These are phyloP conservation scores for Arthrobotrys sphaeroides DNA, from an alignment of 2,329 filamentous ascomycete genomes.

Conservation along the genomic window DNA sequence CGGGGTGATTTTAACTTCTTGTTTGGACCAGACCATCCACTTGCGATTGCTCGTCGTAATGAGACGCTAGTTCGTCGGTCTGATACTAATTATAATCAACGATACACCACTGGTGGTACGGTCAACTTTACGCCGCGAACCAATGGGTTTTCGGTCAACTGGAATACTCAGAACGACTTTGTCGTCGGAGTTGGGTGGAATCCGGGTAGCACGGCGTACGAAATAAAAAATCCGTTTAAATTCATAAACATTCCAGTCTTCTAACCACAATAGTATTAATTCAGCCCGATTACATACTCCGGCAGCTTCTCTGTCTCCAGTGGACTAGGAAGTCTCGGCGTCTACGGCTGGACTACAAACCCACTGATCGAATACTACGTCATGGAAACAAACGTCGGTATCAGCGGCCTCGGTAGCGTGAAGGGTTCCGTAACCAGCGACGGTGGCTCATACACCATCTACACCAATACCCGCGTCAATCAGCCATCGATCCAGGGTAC, in stretches of 20 bases:
- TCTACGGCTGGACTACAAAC: conserved; percentile 63
- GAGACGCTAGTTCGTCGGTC: conserved; percentile 57
- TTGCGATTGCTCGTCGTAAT: conserved; percentile 54
- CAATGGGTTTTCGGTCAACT: conserved; percentile 66
- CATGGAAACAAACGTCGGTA: conserved; percentile 62
- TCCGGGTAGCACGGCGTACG: conserved; percentile 60
- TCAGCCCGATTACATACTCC: conserved; percentile 59
- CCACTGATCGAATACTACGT: conserved; percentile 63
- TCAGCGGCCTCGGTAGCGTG: conserved; percentile 59
- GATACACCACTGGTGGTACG: conserved; percentile 68
- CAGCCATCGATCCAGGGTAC: conserved; percentile 65
- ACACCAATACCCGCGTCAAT: conserved; percentile 62
- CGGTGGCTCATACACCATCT: conserved; percentile 62
- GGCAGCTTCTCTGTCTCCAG: conserved; percentile 59
- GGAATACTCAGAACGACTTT: conserved; percentile 65
- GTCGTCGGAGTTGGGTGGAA: conserved; percentile 67
- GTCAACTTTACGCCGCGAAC: conserved; percentile 68
- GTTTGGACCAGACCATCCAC: conserved; percentile 28
- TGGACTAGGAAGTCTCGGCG: conserved; percentile 61
- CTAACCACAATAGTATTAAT: background rate
- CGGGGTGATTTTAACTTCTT: conserved; percentile 58
- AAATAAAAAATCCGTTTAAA: too few species aligned
- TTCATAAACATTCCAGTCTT: too few species aligned
- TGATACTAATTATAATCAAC: conserved; percentile 67
- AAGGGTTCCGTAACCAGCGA: conserved; percentile 61